phyloP scores from a whole-genome alignment of 73 alveolate genomes.

The Durusdinium trenchii region DNA sequence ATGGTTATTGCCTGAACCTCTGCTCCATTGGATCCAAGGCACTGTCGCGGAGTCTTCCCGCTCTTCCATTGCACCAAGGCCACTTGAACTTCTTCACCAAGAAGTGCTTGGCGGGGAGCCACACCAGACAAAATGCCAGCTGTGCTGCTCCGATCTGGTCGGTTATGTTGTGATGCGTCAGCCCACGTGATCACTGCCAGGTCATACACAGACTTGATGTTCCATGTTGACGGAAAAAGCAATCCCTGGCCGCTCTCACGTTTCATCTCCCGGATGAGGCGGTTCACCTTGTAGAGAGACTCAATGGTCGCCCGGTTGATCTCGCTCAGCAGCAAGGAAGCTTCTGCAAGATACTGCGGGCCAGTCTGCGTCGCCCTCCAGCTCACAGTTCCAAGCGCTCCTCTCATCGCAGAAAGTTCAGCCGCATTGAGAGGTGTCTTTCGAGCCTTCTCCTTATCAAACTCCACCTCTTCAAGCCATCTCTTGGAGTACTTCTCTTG shows the following conservation, averaged over 20 bases:
- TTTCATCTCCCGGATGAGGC: background rate
- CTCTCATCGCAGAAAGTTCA: no score
- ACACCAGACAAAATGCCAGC: background rate
- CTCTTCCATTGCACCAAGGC: constrained; percentile 2
- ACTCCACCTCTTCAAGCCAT: no score
- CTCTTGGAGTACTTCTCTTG: no score
- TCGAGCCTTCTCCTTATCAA: no score
- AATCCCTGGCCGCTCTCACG: background rate
- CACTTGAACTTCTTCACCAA: background rate
- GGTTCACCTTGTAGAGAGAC: background rate
- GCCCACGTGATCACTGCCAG: background rate
- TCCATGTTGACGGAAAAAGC: background rate
- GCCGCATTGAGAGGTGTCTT: no score
- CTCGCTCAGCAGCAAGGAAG: background rate
- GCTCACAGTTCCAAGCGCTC: no score
- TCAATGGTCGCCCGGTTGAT: background rate
- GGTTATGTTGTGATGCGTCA: background rate
- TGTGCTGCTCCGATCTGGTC: background rate
- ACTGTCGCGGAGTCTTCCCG: background rate
- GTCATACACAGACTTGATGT: background rate
- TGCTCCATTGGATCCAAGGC: constrained; percentile 14
- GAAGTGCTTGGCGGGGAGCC: background rate
- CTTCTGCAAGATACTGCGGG: background rate
- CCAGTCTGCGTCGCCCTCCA: constrained; percentile 25
- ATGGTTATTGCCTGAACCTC: constrained; percentile 28